Evolutionary conservation across 2,329 filamentous ascomycete genomes (phyloP).

Genomic region (Penicillium sp.): DNA sequence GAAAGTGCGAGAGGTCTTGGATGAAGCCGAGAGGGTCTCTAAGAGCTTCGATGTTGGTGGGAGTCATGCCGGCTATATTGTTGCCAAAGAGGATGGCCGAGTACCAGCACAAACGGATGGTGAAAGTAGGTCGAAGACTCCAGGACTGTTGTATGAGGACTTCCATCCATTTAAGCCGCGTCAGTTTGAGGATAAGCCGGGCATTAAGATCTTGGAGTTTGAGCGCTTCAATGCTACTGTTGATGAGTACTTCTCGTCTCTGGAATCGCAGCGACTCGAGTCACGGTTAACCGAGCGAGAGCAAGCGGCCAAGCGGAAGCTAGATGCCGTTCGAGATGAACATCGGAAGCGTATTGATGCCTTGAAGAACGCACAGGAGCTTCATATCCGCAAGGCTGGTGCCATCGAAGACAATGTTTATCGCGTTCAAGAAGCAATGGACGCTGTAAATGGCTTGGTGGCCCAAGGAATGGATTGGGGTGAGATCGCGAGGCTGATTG

Average conservation of each 20-base stretch:
- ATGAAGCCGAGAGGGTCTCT: constrained; percentile 69
- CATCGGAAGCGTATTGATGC: constrained; percentile 83
- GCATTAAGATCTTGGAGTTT: constrained; percentile 70
- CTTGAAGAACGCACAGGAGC: constrained; percentile 74
- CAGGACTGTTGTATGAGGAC: constrained; percentile 76
- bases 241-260: constrained; percentile 94
- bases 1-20: constrained; percentile 66
- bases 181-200: constrained; percentile 70
- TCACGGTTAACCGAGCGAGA: constrained; percentile 81
- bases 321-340: constrained; percentile 80
- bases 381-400: constrained; percentile 84
- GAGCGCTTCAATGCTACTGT: constrained; percentile 89
- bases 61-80: constrained; percentile 77
- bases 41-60: constrained; percentile 66
- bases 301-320: constrained; percentile 74
- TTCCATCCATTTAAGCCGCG: constrained; percentile 89
- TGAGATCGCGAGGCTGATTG: constrained; percentile 82
- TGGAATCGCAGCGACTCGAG: constrained; percentile 90
- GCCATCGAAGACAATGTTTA: constrained; percentile 90
- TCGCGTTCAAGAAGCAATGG: constrained; percentile 87
- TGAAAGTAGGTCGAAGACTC: constrained; percentile 35
- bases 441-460: constrained; percentile 88
- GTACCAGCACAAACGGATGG: constrained; percentile 41
- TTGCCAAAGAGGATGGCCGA: constrained; percentile 63
- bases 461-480: constrained; percentile 97